A percentile compares a stretch with the other conserved stretches of the same genome.
phyloP scores from a whole-genome alignment of 2,329 filamentous ascomycete genomes.

The Thermothelomyces thermophilus region DNA sequence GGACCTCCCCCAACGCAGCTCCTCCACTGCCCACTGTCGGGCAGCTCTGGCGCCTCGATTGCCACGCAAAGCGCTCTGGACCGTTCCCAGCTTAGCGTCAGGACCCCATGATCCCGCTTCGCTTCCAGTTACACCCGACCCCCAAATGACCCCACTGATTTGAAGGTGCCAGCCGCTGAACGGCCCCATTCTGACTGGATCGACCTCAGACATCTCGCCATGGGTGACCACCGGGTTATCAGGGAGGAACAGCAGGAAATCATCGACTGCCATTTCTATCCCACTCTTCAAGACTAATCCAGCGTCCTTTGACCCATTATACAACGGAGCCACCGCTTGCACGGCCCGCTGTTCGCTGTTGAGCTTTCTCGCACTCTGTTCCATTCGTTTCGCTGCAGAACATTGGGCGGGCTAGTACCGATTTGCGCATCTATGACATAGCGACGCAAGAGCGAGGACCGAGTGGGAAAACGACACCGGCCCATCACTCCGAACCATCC shows the following conservation, averaged over 20 bases:
- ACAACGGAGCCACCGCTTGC: neutral
- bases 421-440: conserved; percentile 13
- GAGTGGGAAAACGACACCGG: neutral
- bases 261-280: neutral
- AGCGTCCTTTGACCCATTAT: neutral
- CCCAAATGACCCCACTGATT: conserved; percentile 10
- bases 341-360: neutral
- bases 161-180: neutral
- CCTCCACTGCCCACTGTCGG: conserved; percentile 3
- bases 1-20: neutral
- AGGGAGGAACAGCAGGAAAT: neutral
- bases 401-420: conserved; percentile 1
- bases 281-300: neutral
- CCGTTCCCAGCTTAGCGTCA: neutral
- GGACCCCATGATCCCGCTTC: neutral
- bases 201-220: conserved; percentile 14
- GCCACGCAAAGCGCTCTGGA: conserved; percentile 9
- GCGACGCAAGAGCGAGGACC: conserved; percentile 1
- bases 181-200: conserved; percentile 10
- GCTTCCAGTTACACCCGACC: neutral
- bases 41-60: conserved; percentile 2
- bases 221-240: conserved; percentile 5
- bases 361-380: neutral
- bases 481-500: neutral
- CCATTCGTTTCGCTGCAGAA: neutral